Conservation (phyloP, 139 green algal species). For the Picocystis salinarum region DNA sequence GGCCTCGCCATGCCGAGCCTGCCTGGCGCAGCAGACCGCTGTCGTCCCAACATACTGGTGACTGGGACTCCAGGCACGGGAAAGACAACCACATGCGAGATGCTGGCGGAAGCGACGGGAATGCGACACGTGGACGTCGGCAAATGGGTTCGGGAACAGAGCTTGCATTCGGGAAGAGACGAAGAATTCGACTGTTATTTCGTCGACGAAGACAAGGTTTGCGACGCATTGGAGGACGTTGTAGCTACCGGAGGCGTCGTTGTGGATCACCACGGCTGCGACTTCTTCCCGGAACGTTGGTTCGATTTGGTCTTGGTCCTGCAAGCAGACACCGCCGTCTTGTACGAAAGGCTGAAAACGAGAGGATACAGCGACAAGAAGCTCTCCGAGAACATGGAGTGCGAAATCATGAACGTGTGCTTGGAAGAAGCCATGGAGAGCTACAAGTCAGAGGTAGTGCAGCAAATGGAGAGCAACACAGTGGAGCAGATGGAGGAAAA, state of each 20-base stretch:
- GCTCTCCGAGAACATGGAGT: constrained; percentile 87
- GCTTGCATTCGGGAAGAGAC: constrained; percentile 52
- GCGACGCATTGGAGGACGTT: constrained; percentile 70
- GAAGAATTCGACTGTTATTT: constrained; percentile 60
- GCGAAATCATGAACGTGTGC: constrained; percentile 90
- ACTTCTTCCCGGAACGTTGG: constrained; percentile 97
- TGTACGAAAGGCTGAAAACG: constrained; percentile 72
- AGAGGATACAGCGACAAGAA: constrained; percentile 69
- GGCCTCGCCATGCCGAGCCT: too few species aligned
- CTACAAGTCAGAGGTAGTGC: constrained; percentile 78
- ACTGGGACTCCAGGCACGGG: constrained; percentile 89
- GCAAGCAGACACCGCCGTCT: constrained; percentile 68
- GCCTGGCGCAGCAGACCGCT: too few species aligned
- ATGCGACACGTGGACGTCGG: constrained; percentile 67
- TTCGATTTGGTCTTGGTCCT: constrained; percentile 93
- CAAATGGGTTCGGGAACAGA: constrained; percentile 53
- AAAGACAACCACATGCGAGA: constrained; percentile 58
- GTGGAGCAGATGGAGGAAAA: constrained; percentile 85
- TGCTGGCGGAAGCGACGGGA: constrained; percentile 34
- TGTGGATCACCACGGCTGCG: constrained; percentile 89
- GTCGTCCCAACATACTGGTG: constrained; percentile 58
- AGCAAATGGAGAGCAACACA: constrained; percentile 56
- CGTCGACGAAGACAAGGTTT: constrained; percentile 91
- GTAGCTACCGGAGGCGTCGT: constrained; percentile 57
- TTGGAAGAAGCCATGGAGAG: constrained; percentile 81